phyloP scores from a whole-genome alignment of 306 rosid genomes.

The Chamaecrista fasciculata region DNA sequence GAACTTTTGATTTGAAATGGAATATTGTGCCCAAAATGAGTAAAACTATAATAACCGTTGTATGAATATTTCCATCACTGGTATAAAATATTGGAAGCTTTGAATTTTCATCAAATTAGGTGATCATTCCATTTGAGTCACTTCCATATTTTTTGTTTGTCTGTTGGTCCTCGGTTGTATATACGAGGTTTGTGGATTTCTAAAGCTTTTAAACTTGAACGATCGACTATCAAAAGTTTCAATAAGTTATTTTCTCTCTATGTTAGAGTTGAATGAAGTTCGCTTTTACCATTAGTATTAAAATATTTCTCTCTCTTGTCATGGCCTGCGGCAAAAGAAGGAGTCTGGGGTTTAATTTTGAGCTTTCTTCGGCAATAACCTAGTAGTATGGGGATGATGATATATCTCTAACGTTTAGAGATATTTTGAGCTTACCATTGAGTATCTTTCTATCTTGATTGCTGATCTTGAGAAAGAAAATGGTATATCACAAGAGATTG shows the following conservation, averaged over 20 bases:
- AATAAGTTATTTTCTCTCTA: background rate
- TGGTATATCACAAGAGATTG: background rate
- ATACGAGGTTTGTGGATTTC: background rate
- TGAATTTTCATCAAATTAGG: background rate
- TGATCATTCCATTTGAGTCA: background rate
- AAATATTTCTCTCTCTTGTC: background rate
- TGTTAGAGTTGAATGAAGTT: background rate
- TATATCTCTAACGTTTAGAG: background rate
- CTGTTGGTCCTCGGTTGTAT: background rate
- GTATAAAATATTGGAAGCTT: background rate
- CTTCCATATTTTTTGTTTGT: background rate
- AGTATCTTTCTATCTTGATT: background rate
- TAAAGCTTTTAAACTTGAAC: background rate
- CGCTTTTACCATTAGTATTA: background rate
- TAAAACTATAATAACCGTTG: background rate
- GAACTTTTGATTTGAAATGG: background rate
- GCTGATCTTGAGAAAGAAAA: background rate
- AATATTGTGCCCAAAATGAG: background rate
- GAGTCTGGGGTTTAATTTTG: background rate
- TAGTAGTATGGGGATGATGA: background rate
- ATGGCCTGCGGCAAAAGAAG: background rate
- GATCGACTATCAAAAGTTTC: background rate
- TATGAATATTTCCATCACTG: background rate
- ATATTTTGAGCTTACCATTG: too few relatives aligned
- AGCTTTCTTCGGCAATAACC: background rate